Evolutionary conservation across 2,329 filamentous ascomycete genomes (phyloP).

Genomic region (Aaosphaeria arxii): DNA sequence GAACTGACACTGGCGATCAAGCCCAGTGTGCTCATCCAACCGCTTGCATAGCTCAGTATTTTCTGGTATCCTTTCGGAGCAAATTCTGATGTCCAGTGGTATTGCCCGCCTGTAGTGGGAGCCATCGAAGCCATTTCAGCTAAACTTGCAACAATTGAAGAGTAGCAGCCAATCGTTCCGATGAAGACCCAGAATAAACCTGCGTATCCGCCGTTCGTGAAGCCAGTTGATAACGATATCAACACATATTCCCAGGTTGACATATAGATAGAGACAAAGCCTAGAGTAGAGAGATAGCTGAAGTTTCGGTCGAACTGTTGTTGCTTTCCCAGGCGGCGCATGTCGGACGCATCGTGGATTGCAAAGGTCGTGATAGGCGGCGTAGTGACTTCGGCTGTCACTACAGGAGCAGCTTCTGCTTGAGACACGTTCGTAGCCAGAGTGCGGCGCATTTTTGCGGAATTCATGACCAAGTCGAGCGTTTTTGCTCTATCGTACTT

Average conservation of each 20-base stretch:
- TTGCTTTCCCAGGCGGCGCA: slow-evolving; percentile 3
- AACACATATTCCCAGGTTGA: slow-evolving; percentile 55
- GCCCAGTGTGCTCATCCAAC: slow-evolving; percentile 34
- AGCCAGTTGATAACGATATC: slow-evolving; percentile 14
- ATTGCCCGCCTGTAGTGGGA: slow-evolving; percentile 24
- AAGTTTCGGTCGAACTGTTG: slow-evolving; percentile 44
- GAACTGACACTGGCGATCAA: slow-evolving; percentile 33
- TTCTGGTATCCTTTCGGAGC: slow-evolving; percentile 33
- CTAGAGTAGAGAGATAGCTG: slow-evolving; percentile 49
- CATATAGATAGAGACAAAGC: slow-evolving; percentile 53
- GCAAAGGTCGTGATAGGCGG: too few species aligned
- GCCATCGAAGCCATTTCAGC: slow-evolving; percentile 18
- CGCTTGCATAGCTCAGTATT: slow-evolving; percentile 32
- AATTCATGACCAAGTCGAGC: too few species aligned
- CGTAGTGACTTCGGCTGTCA: too few species aligned
- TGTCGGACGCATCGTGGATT: background rate
- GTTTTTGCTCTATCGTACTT: too few species aligned
- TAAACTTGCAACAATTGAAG: slow-evolving; percentile 3
- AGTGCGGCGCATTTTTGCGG: too few species aligned
- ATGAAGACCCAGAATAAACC: slow-evolving; percentile 12
- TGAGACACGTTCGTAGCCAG: too few species aligned
- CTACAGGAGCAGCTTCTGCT: too few species aligned
- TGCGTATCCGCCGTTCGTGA: slow-evolving; percentile 23
- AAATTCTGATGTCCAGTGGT: slow-evolving; percentile 24
- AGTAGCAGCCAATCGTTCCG: slow-evolving; percentile 1